Evolutionary conservation across 257 asterid species (phyloP), one percentile per base, ranked within the genome.

Genomic region (Orobanche coerulescens): DNA sequence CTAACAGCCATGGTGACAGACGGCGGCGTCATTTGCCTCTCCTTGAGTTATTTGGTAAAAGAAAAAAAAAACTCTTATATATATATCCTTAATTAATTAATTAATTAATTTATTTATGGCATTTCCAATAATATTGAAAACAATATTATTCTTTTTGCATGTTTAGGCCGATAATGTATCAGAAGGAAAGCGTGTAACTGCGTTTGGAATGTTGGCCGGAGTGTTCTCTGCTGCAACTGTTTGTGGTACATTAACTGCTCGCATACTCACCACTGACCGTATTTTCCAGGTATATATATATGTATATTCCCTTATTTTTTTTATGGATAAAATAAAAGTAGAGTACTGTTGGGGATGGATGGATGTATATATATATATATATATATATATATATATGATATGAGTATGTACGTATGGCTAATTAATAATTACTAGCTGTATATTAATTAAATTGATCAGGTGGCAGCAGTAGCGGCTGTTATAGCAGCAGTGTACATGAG

Each of bases 401-500:
- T n/a, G n/a, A n/a, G n/a, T n/a, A n/a, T n/a, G n/a, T n/a, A n/a
- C n/a, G n/a, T n/a, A n/a, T n/a, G n/a, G n/a, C n/a, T n/a, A n/a
- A n/a, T n/a, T n/a, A n/a, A n/a, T n/a, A n/a, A n/a, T n/a, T n/a
- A n/a, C n/a, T 30, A 30, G 3, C 36, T 30, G 5, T 30, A 7
- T 30, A 2, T 30, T 30, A 1, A 8, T 28, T 11, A 39, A 4
- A 28, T 47, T 0, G 12, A 51, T 64, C 48, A 82, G 85, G 82
- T 77, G 4, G 81, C 88, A 6, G 73, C 88, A 19, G 68, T 66
- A 65, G 5, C 40, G 39, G 68, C 92, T 0, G 48, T 73, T 1
- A 39, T 62, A 4, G 86, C 88, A 2, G 78, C 79, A 2, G 73
- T 78, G 6, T 84, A 79, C 78, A 75, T 84, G 87, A 75, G 78